A percentile compares a stretch with the other conserved stretches of the same genome.
phyloP scores from a whole-genome alignment of 192 early-diverging fungal genomes.

The Rhizoclosmatium sp. region DNA sequence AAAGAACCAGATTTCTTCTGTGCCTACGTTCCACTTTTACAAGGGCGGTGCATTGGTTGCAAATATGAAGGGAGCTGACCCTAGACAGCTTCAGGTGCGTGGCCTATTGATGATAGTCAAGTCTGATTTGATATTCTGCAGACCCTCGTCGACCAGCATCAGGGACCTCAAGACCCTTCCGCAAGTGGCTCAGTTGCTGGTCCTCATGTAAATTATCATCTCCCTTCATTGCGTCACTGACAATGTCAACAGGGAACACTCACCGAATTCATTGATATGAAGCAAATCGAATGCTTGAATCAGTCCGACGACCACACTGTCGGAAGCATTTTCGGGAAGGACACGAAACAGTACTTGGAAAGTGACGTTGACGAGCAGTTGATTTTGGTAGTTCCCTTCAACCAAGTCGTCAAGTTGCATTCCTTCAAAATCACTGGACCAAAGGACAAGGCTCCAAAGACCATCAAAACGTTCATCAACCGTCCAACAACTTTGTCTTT shows the following conservation, averaged over 20 bases:
- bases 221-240: neutral
- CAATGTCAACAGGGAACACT: constrained; percentile 43
- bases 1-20: constrained; percentile 51
- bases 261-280: constrained; percentile 46
- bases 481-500: constrained; percentile 77
- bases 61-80: constrained; percentile 83
- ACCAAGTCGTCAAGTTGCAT: constrained; percentile 81
- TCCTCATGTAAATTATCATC: constrained; percentile 9
- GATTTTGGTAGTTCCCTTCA: constrained; percentile 86
- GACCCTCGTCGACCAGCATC: constrained; percentile 22
- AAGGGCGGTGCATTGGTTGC: constrained; percentile 75
- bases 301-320: constrained; percentile 79
- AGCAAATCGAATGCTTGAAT: constrained; percentile 81
- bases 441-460: constrained; percentile 83
- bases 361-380: constrained; percentile 97
- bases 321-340: constrained; percentile 77
- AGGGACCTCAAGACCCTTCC: constrained; percentile 14
- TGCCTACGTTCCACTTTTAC: constrained; percentile 89
- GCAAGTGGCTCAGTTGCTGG: constrained; percentile 3
- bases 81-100: constrained; percentile 63
- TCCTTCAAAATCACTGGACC: constrained; percentile 68
- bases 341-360: constrained; percentile 73
- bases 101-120: neutral
- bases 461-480: constrained; percentile 88
- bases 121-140: neutral